Base-by-base conservation (phyloP, 495 filamentous ascomycete genomes). In the Bryoglossum gracile region DNA sequence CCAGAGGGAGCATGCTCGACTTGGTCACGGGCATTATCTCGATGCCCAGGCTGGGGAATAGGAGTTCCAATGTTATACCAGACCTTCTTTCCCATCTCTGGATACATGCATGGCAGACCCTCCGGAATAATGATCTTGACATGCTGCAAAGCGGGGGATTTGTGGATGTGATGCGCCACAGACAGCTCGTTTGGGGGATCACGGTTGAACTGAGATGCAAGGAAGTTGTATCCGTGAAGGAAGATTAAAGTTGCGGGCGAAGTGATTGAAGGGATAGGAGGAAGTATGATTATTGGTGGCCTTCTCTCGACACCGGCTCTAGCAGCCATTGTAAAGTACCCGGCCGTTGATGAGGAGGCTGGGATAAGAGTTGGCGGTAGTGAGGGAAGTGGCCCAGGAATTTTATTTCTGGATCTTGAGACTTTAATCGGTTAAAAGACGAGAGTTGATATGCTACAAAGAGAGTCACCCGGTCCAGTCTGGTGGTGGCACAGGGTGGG, bases 11-110 rank as follows among this genome's bases (percentile, higher is more conserved):
- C 30, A 40, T 19, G 23, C 17, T 39, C 28, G 11, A 38, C 36
- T 2, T 11, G 6, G 8, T 46, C 24, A 14, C 34, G 13, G 10
- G 45, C 45, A 13, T 33, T 28, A 2, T 35, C 11, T 25, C 34
- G 41, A 14, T 50, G 24, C 21, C 33, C 47, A 25, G 40, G 24
- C 8, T 11, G 4, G 3, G 53, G 47, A 21, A 42, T 13, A 5
- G 47, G 32, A 4, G 22, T 50, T 18, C 13, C 13, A 8, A 55
- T 46, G 36, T 55, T 47, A 13, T 55, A 55, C 47, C 47, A 55
- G 19, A 40, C 34, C 18, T 46, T 41, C 6, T 25, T 33, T 9
- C 11, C 13, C 8, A 54, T 24, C 1, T 38, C 25, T 1, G 34
- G 37, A 43, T 55, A 47, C 4, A 46, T 25, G 42, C 24, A 40